Evolutionary conservation across 306 rosid genomes (phyloP).

Genomic region (Medicago arabica): DNA sequence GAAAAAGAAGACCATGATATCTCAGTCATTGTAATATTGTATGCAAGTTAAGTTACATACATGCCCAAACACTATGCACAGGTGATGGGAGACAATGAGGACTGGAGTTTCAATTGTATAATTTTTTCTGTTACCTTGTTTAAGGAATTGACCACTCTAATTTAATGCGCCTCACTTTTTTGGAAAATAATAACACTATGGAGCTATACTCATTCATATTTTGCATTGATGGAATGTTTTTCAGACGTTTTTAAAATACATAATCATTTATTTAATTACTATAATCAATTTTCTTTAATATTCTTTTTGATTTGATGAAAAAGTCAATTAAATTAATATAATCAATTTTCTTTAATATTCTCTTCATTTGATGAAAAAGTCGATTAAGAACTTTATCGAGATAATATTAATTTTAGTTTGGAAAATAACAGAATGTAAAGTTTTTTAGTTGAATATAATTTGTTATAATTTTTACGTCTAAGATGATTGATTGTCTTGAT

Average conservation of each 20-base stretch:
- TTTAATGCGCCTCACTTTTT: not conserved
- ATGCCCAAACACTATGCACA: slow-evolving; percentile 26
- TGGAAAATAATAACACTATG: not conserved
- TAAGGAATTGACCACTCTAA: not conserved
- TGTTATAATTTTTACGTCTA: no score
- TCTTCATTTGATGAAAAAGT: no score
- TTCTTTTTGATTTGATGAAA: no score
- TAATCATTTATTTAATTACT: no score
- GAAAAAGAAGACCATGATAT: not conserved
- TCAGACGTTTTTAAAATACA: no score
- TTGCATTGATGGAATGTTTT: no score
- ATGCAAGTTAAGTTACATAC: slow-evolving; percentile 6
- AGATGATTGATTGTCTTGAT: not conserved
- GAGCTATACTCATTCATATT: not conserved
- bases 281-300: no score
- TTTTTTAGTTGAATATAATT: no score
- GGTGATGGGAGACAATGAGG: slow-evolving; percentile 44
- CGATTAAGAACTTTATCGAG: no score
- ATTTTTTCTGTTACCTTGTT: not conserved
- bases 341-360: no score
- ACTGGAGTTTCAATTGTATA: slow-evolving; percentile 25
- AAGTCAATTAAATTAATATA: no score
- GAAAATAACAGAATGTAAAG: no score
- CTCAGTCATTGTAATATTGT: not conserved
- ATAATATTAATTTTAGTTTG: not conserved